Evolutionary conservation across 257 asterid species (phyloP).

Genomic region (Ajuga chamaepitys): DNA sequence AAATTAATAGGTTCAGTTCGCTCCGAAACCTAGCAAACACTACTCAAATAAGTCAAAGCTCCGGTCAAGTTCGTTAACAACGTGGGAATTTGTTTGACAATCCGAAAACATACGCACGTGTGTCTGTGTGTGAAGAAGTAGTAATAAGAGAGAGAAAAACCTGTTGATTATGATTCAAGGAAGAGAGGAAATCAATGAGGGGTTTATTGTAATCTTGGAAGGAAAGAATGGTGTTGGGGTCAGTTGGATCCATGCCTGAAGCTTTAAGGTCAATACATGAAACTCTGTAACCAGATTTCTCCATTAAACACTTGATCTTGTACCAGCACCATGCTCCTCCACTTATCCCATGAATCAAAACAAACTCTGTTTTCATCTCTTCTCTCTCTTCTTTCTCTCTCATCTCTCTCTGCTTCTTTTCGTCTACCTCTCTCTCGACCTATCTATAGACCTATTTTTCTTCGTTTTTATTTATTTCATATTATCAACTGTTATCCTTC

Average conservation of each 20-base stretch:
- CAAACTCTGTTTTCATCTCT: conserved; percentile 23
- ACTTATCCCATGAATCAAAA: conserved; percentile 59
- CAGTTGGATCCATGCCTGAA: conserved; percentile 59
- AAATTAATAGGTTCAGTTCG: too few species aligned
- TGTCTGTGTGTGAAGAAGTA: background rate
- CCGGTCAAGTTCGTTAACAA: too few species aligned
- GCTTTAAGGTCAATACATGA: conserved; percentile 77
- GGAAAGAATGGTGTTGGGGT: conserved; percentile 48
- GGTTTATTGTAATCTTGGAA: conserved; percentile 69
- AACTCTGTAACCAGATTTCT: conserved; percentile 59
- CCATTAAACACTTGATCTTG: conserved; percentile 59
- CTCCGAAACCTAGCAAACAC: too few species aligned
- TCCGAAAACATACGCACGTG: too few species aligned
- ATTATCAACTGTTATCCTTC: too few species aligned
- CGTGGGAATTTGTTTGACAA: too few species aligned
- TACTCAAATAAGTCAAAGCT: too few species aligned
- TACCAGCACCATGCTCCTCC: conserved; percentile 96
- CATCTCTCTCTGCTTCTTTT: background rate
- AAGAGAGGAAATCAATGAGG: conserved; percentile 49
- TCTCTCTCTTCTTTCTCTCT: background rate
- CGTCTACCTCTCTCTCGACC: too few species aligned
- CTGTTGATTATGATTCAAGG: conserved; percentile 41
- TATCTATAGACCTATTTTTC: too few species aligned
- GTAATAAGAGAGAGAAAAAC: conserved; percentile 2
- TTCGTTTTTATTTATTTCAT: too few species aligned